Base-by-base conservation (phyloP, 495 filamentous ascomycete species). In the Parmelia sp. region DNA sequence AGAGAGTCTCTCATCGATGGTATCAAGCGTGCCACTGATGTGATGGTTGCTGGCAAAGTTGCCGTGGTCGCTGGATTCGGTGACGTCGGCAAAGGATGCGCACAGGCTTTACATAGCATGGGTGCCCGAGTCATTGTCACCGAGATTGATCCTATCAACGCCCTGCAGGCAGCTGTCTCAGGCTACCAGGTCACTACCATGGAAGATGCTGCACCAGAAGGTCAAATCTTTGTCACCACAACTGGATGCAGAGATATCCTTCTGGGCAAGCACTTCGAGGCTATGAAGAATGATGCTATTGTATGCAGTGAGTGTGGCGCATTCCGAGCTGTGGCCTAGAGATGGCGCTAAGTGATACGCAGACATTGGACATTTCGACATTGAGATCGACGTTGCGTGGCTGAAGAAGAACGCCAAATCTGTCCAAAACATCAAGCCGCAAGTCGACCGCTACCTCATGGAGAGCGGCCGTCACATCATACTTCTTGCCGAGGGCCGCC, bases 311-410 rank as follows among this genome's bases (percentile, higher is more conserved):
- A 74, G 88, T 88, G 9, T 14, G 37, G 17, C 15, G 12, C 33
- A 61, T 51, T 68, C 23, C 19, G 31, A 6, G 39, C 39, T 35
- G 37, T 19, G 31, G 15, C 21, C 42, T 5, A 40, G 25, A 10
- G 27, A 14, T 53, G 21, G 10, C 17, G 29, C 60, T 66, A 42
- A 7, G 5, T 58, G n/a, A 1, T 42, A 19, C 12, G 12, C 36
- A 91, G 89, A 98, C 84, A 98, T 98, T 80, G 94, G 94, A 75
- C 94, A 98, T 84, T 98, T 98, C 80, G 94, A 98, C 77, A 95
- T 96, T 72, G 94, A 98, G 82, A 98, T 98, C 74, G 94, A 98
- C 79, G 94, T 98, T 80, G 94, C 94, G 66, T 98, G 95, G 95
- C 82, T 98, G 77, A 97, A 98, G 90, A 86, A 86, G 77, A 97